phyloP scores from a whole-genome alignment of 106 monocot species.

The Iris macrosiphon region DNA sequence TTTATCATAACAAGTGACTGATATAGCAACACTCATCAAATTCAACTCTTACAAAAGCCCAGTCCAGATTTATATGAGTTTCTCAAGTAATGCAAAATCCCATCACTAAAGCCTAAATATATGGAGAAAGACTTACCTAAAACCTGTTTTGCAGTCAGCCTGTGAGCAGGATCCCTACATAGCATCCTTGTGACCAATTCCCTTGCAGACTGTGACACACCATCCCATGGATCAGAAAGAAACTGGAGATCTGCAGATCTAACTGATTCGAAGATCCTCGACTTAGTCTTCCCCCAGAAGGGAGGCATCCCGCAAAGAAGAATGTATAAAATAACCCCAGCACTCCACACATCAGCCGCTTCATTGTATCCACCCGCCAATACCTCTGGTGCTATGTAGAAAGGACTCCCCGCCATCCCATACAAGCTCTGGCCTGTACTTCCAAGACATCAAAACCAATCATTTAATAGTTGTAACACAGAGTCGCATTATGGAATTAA shows the following conservation, averaged over 20 bases:
- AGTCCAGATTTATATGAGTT: no score
- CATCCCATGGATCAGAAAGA: conserved; percentile 70
- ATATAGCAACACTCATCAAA: no score
- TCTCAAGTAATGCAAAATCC: background rate
- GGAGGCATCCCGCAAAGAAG: conserved; percentile 90
- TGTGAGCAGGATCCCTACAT: conserved; percentile 46
- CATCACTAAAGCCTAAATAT: background rate
- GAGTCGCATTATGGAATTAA: background rate
- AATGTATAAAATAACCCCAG: conserved; percentile 88
- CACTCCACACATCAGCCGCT: conserved; percentile 93
- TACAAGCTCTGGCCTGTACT: conserved; percentile 63
- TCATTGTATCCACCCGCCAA: conserved; percentile 82
- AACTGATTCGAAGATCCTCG: conserved; percentile 79
- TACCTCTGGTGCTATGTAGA: conserved; percentile 96
- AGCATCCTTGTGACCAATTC: conserved; percentile 73
- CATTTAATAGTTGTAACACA: background rate
- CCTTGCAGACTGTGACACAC: conserved; percentile 65
- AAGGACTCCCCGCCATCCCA: conserved; percentile 89
- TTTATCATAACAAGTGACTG: no score
- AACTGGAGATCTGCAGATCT: conserved; percentile 58
- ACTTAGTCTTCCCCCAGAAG: conserved; percentile 97
- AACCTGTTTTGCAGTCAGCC: conserved; percentile 62
- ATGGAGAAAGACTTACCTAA: conserved; percentile 39
- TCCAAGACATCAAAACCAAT: background rate
- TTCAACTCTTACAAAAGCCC: no score